Evolutionary conservation across 1,139 yeast genomes (phyloP), one percentile per base, ranked within the genome.

Genomic region (Nadsonia starkeyi-henricii): DNA sequence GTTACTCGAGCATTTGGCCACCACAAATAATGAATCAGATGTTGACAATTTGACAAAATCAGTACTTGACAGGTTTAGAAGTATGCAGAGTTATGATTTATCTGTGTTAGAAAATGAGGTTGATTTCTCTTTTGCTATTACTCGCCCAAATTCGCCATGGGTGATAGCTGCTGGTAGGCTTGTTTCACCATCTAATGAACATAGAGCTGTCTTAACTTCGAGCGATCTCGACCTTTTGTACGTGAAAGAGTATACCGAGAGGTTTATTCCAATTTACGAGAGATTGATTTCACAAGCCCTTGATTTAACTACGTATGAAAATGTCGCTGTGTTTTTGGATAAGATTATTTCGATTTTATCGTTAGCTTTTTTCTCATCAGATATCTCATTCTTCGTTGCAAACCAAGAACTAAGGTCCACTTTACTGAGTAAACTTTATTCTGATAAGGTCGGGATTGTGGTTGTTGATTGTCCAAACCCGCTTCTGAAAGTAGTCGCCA

Each of bases 401-500:
- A n/a, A 15, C 15, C 17, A 33, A 15, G 5, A 12, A n/a, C 17
- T 15, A 8, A 33, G 39, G 12, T 9, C 39, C 15, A n/a, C 17
- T 13, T 33, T 33, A n/a, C 4, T 33, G 4, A n/a, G 17, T 4
- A 33, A 33, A 15, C 17, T 33, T 5, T 4, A 33, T n/a, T 9
- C 17, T 13, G 17, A 33, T 7, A 33, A 15, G 4, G 17, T 33
- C 3, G 39, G 17, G 9, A 33, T 33, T 15, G 12, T 33, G 5
- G 17, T n/a, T 13, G 39, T 15, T 33, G 17, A 33, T 4, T 15
- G 15, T 2, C 17, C 43, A 9, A 46, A 49, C 23, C 54, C 64
- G 4, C 42, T 52, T 9, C 48, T 67, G 19, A 81, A 80, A 51
- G 59, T 89, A 2, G 63, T 77, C 5, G 68, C 83, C 1, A 66